Percentiles rank a stretch among this genome's conserved stretches.
Conservation (phyloP, 805 yeast genomes). For the Saturnispora saitoi region DNA sequence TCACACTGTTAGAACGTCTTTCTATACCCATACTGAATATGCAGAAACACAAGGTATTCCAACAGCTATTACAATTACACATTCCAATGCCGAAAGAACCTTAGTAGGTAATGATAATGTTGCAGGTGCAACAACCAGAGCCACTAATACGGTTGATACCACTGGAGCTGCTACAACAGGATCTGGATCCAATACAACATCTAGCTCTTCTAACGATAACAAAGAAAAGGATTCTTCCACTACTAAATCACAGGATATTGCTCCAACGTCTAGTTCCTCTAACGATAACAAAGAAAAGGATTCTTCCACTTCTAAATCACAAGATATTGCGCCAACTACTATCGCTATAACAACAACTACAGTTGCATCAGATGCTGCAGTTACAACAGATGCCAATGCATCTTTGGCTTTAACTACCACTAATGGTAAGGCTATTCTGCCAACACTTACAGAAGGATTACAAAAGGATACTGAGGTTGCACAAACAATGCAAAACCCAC, state of each 20-base stretch:
- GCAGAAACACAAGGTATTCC: not conserved
- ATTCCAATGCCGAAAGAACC: slow-evolving; percentile 31
- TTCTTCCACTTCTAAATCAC: not conserved
- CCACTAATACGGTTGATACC: slow-evolving; percentile 9
- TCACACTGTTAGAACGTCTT: slow-evolving; percentile 5
- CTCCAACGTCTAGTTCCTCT: too few relatives aligned
- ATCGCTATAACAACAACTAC: slow-evolving; percentile 15
- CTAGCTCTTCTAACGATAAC: not conserved
- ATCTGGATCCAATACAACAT: not conserved
- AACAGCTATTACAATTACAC: slow-evolving; percentile 33
- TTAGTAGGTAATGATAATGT: slow-evolving; percentile 5
- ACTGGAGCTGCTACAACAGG: slow-evolving; percentile 4
- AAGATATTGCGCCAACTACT: slow-evolving; percentile 9
- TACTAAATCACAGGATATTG: not conserved
- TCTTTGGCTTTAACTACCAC: slow-evolving; percentile 5
- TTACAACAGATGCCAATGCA: slow-evolving; percentile 12
- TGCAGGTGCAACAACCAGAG: slow-evolving; percentile 1
- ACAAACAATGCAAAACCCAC: slow-evolving; percentile 11
- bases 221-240: not conserved
- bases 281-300: not conserved
- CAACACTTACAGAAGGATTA: slow-evolving; percentile 12
- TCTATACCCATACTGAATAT: slow-evolving; percentile 3
- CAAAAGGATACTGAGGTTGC: slow-evolving; percentile 10
- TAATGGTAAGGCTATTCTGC: slow-evolving; percentile 6
- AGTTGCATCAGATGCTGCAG: slow-evolving; percentile 9